Percentiles rank a stretch among this genome's conserved stretches.
Evolutionary conservation across 345 rosid species (phyloP).

Genomic region (Syzygium aqueum): DNA sequence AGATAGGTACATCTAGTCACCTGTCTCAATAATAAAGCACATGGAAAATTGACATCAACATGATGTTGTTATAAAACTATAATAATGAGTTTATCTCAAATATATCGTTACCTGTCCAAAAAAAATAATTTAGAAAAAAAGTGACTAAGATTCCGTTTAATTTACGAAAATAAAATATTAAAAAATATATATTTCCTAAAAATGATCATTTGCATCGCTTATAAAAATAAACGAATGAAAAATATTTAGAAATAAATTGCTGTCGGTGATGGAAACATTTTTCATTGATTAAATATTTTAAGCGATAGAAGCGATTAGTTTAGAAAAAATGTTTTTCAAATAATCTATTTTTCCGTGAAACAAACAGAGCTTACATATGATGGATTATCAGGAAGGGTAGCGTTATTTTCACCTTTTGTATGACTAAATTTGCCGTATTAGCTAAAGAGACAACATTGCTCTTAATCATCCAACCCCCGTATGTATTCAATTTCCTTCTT

Average conservation of each 20-base stretch:
- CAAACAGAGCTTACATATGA: not conserved
- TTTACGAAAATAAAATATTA: not conserved
- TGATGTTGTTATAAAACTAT: not conserved
- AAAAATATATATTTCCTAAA: not conserved
- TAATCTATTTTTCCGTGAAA: too few relatives aligned
- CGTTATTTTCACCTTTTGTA: not conserved
- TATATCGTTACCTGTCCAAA: not conserved
- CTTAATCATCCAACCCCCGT: not conserved
- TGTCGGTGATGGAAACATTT: not conserved
- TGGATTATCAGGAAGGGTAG: not conserved
- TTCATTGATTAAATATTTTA: not conserved
- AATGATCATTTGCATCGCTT: not conserved
- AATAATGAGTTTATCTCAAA: not conserved
- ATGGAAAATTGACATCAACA: not conserved
- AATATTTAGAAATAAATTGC: not conserved
- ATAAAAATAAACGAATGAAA: not conserved
- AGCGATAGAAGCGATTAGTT: fast-evolving
- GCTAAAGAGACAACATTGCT: not conserved
- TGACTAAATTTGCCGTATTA: not conserved
- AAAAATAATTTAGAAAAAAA: not conserved
- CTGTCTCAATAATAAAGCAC: not conserved
- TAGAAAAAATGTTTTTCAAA: too few relatives aligned
- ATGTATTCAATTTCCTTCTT: not conserved
- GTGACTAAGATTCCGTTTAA: fast-evolving
- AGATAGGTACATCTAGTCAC: not conserved